Evolutionary conservation across 2,329 filamentous ascomycete species (phyloP), one percentile per base, ranked within the genome.

Genomic region (Dactylellina haptotyla): DNA sequence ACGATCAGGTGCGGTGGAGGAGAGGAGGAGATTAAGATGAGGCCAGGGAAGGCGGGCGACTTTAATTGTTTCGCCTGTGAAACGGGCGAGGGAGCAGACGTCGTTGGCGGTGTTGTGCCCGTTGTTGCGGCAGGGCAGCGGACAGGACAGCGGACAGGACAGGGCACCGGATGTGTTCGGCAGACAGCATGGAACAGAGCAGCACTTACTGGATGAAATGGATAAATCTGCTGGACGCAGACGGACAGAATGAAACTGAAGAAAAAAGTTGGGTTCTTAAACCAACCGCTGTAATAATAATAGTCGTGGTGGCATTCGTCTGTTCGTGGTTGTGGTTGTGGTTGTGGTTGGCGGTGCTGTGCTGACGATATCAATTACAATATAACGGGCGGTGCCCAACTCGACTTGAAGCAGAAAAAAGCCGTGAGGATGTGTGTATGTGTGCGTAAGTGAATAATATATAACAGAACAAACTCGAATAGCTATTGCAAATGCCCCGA

Each of bases 21-120:
- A 25, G 26, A 50, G 14, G 20, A 18, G 41, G 46, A 53, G n/a
- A 41, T 51, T n/a, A 18, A 30, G 45, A 18, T 10, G 45, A 37
- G 30, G 39, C n/a, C 20, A 25, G n/a, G 28, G 48, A 4, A 32
- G 3, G 23, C 20, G 25, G 25, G 12, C 41, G 41, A 16, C 16
- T 45, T 50, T 50, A 50, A 53, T 63, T 63, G 59, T 64, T 64
- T 64, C 59, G 59, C 28, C 59, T 64, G 59, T 65, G 48, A 65
- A 56, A 65, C 61, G 28, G 48, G 39, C 30, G 39, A 34, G 32
- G 6, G 32, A 34, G n/a, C 4, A 12, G 46, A 30, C 23, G 46
- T 28, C 25, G 46, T 8, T 50, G 20, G 46, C 14, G 16, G n/a
- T 25, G 41, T 46, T 18, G 18, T 8, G 8, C 37, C 37, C 37